Percentiles rank a stretch among this genome's conserved stretches.
phyloP scores from a whole-genome alignment of 768 basidiomycete genomes.

The Cystofilobasidium ferigula region DNA sequence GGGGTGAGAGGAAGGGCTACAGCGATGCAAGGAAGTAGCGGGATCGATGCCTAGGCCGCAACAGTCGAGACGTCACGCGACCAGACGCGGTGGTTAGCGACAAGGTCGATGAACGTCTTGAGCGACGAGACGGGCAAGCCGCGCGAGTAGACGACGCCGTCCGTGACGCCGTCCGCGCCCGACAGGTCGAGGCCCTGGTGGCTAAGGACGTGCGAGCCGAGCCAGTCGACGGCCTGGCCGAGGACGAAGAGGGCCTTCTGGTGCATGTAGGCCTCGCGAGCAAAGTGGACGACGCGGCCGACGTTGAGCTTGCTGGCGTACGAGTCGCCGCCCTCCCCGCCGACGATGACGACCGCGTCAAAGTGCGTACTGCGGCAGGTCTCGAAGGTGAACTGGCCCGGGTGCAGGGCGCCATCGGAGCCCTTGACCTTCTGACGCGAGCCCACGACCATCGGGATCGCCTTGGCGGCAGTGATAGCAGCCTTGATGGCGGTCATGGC shows the following conservation, averaged over 20 bases:
- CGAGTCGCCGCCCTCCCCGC: constrained; percentile 45
- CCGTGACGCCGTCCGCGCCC: constrained; percentile 24
- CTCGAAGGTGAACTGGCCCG: constrained; percentile 48
- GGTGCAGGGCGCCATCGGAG: constrained; percentile 38
- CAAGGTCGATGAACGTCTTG: constrained; percentile 36
- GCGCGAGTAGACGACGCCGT: constrained; percentile 40
- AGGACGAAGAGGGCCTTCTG: constrained; percentile 70
- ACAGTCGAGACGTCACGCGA: constrained; percentile 36
- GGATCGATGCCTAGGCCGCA: too few relatives aligned
- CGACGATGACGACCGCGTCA: constrained; percentile 69
- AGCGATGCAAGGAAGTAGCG: too few relatives aligned
- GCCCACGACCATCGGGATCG: constrained; percentile 16
- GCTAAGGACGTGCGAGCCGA: constrained; percentile 39
- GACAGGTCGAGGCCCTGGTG: constrained; percentile 27
- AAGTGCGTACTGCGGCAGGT: constrained; percentile 67
- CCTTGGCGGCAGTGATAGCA: constrained; percentile 25
- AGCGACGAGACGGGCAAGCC: constrained; percentile 34
- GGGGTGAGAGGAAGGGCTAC: too few relatives aligned
- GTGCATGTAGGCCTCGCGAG: constrained; percentile 75
- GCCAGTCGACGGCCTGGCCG: constrained; percentile 44
- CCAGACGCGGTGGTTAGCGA: constrained; percentile 41
- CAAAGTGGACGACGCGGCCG: constrained; percentile 69
- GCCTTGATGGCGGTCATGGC: constrained; percentile 52
- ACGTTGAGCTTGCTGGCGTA: constrained; percentile 53
- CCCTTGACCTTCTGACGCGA: constrained; percentile 25